These are phyloP conservation scores for Sphaerulina musiva DNA, from an alignment of 2,329 filamentous ascomycete genomes.

Conservation along the genomic window DNA sequence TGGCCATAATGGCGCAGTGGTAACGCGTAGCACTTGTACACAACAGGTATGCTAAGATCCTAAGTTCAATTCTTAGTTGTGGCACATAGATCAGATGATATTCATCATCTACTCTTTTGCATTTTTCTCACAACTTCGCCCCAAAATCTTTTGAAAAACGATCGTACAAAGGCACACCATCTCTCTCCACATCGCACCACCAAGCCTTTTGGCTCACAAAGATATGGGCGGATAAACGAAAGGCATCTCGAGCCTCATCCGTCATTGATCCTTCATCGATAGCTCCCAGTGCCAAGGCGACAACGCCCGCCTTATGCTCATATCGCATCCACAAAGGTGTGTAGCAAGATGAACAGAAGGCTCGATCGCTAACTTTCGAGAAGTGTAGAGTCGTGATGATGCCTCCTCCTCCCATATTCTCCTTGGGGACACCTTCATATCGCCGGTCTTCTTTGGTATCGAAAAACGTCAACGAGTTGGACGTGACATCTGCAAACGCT, in stretches of 20 bases:
- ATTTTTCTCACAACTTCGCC: not conserved
- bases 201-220: conserved; percentile 22
- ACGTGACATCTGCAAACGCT: conserved; percentile 17
- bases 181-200: conserved; percentile 18
- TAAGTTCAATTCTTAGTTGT: conserved; percentile 14
- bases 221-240: conserved; percentile 17
- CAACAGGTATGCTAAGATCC: conserved; percentile 11
- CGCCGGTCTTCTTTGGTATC: conserved; percentile 17
- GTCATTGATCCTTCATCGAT: conserved; percentile 20
- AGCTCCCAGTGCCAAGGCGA: conserved; percentile 14
- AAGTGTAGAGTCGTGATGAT: conserved; percentile 15
- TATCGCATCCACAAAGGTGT: conserved; percentile 25
- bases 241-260: conserved; percentile 11
- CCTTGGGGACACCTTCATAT: conserved; percentile 21
- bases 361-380: conserved; percentile 17
- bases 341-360: conserved; percentile 21
- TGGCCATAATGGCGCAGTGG: conserved; percentile 17
- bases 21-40: conserved; percentile 14
- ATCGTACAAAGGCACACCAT: conserved; percentile 14
- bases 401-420: conserved; percentile 5
- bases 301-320: conserved; percentile 9
- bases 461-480: conserved; percentile 16
- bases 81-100: not conserved
- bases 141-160: conserved; percentile 16
- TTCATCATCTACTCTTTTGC: not conserved